Evolutionary conservation across 2,329 filamentous ascomycete species (phyloP), one percentile per base, ranked within the genome.

Genomic region (Diaporthe capsici): DNA sequence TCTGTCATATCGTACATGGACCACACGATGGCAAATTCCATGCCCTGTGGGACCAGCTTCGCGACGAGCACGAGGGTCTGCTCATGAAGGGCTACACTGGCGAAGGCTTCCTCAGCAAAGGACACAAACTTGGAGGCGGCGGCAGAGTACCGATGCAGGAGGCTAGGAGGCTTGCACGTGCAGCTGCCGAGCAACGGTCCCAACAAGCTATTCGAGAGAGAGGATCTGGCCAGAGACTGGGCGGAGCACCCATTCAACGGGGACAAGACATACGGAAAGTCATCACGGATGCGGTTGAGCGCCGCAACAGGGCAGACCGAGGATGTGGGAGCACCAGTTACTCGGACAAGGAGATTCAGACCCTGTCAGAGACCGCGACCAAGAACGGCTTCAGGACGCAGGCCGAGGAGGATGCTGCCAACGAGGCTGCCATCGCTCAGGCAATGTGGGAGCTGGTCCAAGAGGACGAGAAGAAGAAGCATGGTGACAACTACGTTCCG

Each of bases 371-470:
- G 71, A 86, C 86, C 75, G 93, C 93, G 51, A 91, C 91, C 8
- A 88, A 87, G 74, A 93, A 93, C 78, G 94, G 95, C 0, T 96
- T 97, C 85, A 90, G 90, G 76, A 98, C 95, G 0, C 91, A 94
- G 80, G 95, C 95, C 0, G 95, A 97, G 78, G 94, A 97, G 82
- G 95, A 98, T 73, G 93, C 95, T 79, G 96, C 95, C 4, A 97
- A 98, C 80, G 95, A 98, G 74, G 89, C 91, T 34, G 96, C 96
- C 7, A 98, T 98, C 76, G 92, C 95, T 72, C 92, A 96, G 80
- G 95, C 95, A 0, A 87, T 97, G 44, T 95, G 94, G 86, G 96
- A 98, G 80, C 87, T 98, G 25, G 93, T 97, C 37, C 94, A 97
- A 81, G 92, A 98, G 81, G 95, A 98, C 77, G 90, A 94, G 77